phyloP scores from a whole-genome alignment of 805 yeast genomes.

The Metschnikowia reukaufii region DNA sequence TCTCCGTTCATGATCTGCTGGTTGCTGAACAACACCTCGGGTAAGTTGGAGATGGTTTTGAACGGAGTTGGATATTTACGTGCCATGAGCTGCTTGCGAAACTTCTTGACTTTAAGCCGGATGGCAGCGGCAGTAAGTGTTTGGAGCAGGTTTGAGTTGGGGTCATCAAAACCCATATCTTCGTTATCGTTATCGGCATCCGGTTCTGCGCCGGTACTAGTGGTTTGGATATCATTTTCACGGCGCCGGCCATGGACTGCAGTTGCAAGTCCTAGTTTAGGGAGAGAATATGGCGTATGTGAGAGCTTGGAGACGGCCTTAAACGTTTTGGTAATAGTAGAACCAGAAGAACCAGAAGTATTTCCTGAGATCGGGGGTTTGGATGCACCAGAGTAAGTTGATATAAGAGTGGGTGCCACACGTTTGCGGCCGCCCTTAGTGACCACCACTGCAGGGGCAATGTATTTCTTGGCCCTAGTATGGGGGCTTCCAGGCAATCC shows the following conservation, averaged over 20 bases:
- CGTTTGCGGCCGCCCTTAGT: slow-evolving; percentile 77
- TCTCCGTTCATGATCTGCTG: slow-evolving; percentile 32
- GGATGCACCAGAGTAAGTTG: slow-evolving; percentile 38
- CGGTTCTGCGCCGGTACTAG: slow-evolving; percentile 19
- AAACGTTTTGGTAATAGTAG: slow-evolving; percentile 20
- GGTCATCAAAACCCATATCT: slow-evolving; percentile 42
- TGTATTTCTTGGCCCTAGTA: too few relatives aligned
- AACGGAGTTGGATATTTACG: slow-evolving; percentile 37
- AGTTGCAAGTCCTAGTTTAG: slow-evolving; percentile 64
- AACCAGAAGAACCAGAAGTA: slow-evolving; percentile 14
- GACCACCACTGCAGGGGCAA: too few relatives aligned
- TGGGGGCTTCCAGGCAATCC: too few relatives aligned
- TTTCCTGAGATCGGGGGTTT: too few relatives aligned
- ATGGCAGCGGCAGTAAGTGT: slow-evolving; percentile 32
- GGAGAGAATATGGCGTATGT: slow-evolving; percentile 50
- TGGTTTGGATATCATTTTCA: slow-evolving; percentile 11
- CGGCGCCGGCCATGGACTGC: slow-evolving; percentile 52
- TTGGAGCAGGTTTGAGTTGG: slow-evolving; percentile 13
- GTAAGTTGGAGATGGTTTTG: slow-evolving; percentile 33
- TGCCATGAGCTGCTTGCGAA: slow-evolving; percentile 31
- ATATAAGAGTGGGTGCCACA: slow-evolving; percentile 67
- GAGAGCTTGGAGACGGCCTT: slow-evolving; percentile 38
- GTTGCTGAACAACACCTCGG: slow-evolving; percentile 38
- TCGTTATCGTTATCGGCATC: slow-evolving; percentile 50
- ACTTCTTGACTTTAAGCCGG: slow-evolving; percentile 33